These are phyloP conservation scores for Crithidia acanthocephali DNA, from an alignment of 208 protist species.

Conservation along the genomic window DNA sequence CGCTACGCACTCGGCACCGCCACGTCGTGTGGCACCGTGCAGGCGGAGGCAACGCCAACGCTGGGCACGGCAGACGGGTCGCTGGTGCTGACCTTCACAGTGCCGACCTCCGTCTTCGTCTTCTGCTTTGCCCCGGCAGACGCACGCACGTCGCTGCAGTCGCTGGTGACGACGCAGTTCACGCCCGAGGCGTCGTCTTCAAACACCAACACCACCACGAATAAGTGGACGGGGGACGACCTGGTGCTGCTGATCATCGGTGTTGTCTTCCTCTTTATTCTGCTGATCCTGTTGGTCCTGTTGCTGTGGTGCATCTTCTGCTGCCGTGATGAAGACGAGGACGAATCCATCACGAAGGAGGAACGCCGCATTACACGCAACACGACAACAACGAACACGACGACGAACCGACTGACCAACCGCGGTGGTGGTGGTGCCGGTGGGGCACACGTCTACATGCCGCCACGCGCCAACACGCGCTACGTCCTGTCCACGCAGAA, in stretches of 20 bases:
- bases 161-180: slow-evolving; percentile 39
- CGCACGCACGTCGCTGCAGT: slow-evolving; percentile 35
- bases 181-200: slow-evolving; percentile 10
- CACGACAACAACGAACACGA: slow-evolving; percentile 20
- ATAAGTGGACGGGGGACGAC: slow-evolving; percentile 58
- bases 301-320: slow-evolving; percentile 74
- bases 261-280: slow-evolving; percentile 71
- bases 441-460: slow-evolving; percentile 48
- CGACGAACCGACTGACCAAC: slow-evolving; percentile 13
- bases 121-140: slow-evolving; percentile 80
- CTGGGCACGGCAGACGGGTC: slow-evolving; percentile 17
- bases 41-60: slow-evolving; percentile 28
- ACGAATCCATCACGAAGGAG: slow-evolving; percentile 8
- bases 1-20: slow-evolving; percentile 56
- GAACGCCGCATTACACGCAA: slow-evolving; percentile 11
- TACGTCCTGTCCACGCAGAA: slow-evolving; percentile 46
- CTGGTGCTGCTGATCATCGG: slow-evolving; percentile 79
- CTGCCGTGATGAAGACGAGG: slow-evolving; percentile 15
- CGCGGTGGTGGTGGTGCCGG: background rate
- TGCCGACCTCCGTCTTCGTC: slow-evolving; percentile 38
- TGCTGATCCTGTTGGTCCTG: slow-evolving; percentile 67
- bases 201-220: background rate
- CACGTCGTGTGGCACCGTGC: slow-evolving; percentile 31
- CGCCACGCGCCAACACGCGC: slow-evolving; percentile 78
- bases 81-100: slow-evolving; percentile 48